Percentiles rank a stretch among this genome's conserved stretches.
Conservation (phyloP, 257 asterid species). For the Phtheirospermum japonicum region DNA sequence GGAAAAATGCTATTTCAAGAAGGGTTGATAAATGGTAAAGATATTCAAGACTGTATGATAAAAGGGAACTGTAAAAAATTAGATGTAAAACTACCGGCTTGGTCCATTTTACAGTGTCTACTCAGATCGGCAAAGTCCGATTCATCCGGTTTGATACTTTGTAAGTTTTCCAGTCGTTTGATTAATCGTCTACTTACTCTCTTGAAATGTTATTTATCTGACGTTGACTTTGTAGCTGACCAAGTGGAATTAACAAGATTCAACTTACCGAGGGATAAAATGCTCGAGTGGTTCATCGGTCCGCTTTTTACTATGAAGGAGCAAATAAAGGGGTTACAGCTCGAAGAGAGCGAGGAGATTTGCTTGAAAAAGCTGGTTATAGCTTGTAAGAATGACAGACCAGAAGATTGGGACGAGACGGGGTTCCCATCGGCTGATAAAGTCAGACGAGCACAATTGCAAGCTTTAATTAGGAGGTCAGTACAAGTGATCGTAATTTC, state of each 20-base stretch:
- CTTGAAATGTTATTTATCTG: not conserved
- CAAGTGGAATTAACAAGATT: slow-evolving; percentile 60
- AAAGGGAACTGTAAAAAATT: slow-evolving; percentile 73
- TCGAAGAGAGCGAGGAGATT: slow-evolving; percentile 55
- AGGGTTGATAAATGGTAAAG: slow-evolving; percentile 63
- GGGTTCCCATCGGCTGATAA: slow-evolving; percentile 66
- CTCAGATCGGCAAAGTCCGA: slow-evolving; percentile 60
- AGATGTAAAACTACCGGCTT: slow-evolving; percentile 77
- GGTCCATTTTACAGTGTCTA: slow-evolving; percentile 76
- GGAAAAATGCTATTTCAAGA: slow-evolving; percentile 65
- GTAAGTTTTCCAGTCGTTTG: slow-evolving; percentile 39
- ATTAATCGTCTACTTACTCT: not conserved
- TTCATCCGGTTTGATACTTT: slow-evolving; percentile 59
- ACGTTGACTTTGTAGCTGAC: slow-evolving; percentile 45
- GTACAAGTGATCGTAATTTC: slow-evolving; percentile 18
- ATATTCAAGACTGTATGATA: slow-evolving; percentile 61
- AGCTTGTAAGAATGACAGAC: slow-evolving; percentile 50
- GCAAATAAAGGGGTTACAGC: slow-evolving; percentile 60
- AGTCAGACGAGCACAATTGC: slow-evolving; percentile 79
- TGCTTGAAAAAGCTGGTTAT: slow-evolving; percentile 61
- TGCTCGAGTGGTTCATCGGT: slow-evolving; percentile 72
- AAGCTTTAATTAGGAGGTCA: slow-evolving; percentile 80
- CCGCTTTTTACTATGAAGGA: slow-evolving; percentile 87
- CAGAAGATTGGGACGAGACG: slow-evolving; percentile 75
- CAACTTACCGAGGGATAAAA: slow-evolving; percentile 68